phyloP scores from a whole-genome alignment of 345 rosid genomes.

The Brassica carinata region DNA sequence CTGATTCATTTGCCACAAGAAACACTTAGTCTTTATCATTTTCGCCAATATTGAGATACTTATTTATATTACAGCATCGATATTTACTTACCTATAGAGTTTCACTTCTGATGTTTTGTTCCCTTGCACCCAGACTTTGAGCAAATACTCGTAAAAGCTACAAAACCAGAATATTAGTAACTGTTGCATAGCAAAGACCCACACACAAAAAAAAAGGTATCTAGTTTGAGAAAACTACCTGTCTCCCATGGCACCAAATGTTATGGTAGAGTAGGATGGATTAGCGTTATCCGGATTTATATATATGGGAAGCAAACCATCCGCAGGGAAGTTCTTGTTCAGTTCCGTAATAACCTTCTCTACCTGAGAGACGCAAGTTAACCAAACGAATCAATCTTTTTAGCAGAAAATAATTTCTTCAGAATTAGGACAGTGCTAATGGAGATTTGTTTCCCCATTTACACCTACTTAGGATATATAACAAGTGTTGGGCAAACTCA shows the following conservation, averaged over 20 bases:
- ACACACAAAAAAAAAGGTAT: conserved; percentile 1
- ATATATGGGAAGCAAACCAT: conserved; percentile 94
- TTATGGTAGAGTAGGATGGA: conserved; percentile 67
- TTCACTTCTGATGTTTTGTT: conserved; percentile 75
- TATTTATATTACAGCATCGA: not conserved
- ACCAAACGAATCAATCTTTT: conserved; percentile 5
- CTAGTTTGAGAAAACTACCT: conserved; percentile 51
- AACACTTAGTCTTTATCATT: not conserved
- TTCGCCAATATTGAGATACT: not conserved
- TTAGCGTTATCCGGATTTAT: conserved; percentile 62
- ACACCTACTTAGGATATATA: not conserved
- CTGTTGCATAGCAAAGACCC: not conserved
- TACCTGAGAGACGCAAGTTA: conserved; percentile 51
- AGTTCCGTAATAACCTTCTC: conserved; percentile 73
- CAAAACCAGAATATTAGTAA: conserved; percentile 14
- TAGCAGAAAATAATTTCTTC: not conserved
- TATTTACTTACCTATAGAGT: conserved; percentile 60
- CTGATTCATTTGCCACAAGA: conserved; percentile 44
- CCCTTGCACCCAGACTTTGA: conserved; percentile 97
- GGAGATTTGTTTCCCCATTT: not conserved
- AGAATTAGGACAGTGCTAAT: not conserved
- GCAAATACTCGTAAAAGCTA: conserved; percentile 97
- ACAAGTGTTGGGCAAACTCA: not conserved
- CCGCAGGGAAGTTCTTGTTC: conserved; percentile 80
- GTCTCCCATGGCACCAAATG: conserved; percentile 99